These are phyloP conservation scores for Aspergillus coremiiformis DNA, from an alignment of 495 filamentous ascomycete genomes.

Conservation along the genomic window DNA sequence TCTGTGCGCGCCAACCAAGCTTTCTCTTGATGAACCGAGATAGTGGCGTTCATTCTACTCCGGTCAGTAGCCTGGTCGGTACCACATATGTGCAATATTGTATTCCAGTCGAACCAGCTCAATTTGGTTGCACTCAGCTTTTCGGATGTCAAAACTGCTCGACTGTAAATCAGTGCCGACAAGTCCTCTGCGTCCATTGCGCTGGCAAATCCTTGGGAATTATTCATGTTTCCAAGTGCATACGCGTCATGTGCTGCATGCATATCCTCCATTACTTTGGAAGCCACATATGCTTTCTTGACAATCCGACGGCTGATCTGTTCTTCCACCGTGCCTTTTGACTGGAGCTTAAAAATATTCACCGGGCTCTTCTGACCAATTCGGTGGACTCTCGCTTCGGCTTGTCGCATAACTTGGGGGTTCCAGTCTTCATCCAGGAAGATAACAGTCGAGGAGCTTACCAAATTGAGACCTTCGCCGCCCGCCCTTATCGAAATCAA, in stretches of 20 bases:
- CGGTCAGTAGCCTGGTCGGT: background rate
- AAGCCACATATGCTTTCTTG: slow-evolving; percentile 61
- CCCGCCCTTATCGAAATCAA: slow-evolving; percentile 58
- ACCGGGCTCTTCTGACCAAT: slow-evolving; percentile 54
- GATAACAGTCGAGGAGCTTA: slow-evolving; percentile 52
- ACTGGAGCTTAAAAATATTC: slow-evolving; percentile 51
- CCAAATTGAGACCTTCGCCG: slow-evolving; percentile 57
- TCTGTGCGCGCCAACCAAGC: slow-evolving; percentile 54
- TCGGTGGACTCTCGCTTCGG: slow-evolving; percentile 52
- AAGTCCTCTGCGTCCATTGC: background rate
- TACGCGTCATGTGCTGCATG: background rate
- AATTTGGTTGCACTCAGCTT: background rate
- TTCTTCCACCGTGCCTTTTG: slow-evolving; percentile 54
- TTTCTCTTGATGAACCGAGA: slow-evolving; percentile 43
- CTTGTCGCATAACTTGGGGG: slow-evolving; percentile 54
- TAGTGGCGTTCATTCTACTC: background rate
- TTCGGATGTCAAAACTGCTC: background rate
- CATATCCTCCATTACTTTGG: slow-evolving; percentile 49
- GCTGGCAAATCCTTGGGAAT: slow-evolving; percentile 27
- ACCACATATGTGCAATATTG: background rate
- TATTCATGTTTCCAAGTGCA: background rate
- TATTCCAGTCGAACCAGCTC: background rate
- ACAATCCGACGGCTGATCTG: slow-evolving; percentile 57
- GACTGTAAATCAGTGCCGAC: background rate
- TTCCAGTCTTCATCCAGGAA: slow-evolving; percentile 65